Evolutionary conservation across 2,329 filamentous ascomycete genomes (phyloP).

Genomic region (Lecanicillium sp.): DNA sequence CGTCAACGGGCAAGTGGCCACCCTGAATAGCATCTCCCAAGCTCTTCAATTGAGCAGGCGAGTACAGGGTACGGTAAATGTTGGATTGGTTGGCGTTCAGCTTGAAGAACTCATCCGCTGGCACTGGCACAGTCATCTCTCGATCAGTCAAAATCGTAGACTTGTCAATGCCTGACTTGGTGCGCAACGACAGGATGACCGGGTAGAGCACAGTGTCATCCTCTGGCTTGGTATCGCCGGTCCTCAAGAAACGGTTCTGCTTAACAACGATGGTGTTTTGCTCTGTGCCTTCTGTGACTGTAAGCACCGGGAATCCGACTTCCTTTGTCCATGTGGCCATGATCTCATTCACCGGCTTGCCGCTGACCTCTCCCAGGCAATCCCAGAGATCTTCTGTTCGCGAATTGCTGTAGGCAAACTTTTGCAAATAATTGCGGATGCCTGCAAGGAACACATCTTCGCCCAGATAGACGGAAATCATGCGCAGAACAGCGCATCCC

Average conservation of each 20-base stretch:
- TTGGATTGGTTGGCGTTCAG: constrained; percentile 91
- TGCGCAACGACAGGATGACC: constrained; percentile 79
- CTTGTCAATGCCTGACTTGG: constrained; percentile 70
- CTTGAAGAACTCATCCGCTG: constrained; percentile 86
- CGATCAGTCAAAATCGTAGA: constrained; percentile 34
- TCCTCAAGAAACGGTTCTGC: constrained; percentile 91
- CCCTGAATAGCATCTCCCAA: constrained; percentile 75
- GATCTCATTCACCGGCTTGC: constrained; percentile 80
- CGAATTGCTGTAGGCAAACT: constrained; percentile 94
- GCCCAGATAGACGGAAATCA: constrained; percentile 96
- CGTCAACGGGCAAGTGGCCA: constrained; percentile 69
- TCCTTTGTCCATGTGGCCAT: constrained; percentile 98
- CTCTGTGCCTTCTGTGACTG: constrained; percentile 53
- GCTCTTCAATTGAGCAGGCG: constrained; percentile 74
- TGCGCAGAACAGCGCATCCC: constrained; percentile 92
- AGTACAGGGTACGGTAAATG: constrained; percentile 85
- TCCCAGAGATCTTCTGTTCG: constrained; percentile 86
- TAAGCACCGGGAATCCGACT: constrained; percentile 85
- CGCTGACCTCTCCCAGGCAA: constrained; percentile 77
- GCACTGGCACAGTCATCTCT: constrained; percentile 69
- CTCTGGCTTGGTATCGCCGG: constrained; percentile 85
- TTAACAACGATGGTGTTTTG: constrained; percentile 74
- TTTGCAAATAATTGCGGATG: constrained; percentile 83
- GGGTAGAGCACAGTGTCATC: constrained; percentile 86
- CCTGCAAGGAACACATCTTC: constrained; percentile 92